These are phyloP conservation scores for Tulasnella calospora DNA, from an alignment of 768 basidiomycete genomes.

Conservation along the genomic window DNA sequence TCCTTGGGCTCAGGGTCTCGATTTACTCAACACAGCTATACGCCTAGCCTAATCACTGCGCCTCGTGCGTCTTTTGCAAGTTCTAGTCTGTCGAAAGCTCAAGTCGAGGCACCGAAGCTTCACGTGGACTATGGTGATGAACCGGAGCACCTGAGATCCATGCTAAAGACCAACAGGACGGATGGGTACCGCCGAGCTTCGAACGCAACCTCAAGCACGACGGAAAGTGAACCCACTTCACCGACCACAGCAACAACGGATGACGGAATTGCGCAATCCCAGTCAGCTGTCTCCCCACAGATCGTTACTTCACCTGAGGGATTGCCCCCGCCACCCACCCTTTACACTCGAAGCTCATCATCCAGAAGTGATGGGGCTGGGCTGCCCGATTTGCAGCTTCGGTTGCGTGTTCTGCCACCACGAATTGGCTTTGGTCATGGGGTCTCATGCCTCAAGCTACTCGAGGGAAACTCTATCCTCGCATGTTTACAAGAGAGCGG, in stretches of 20 bases:
- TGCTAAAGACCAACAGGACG: constrained; percentile 49
- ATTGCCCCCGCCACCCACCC: neutral
- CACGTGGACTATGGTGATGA: constrained; percentile 81
- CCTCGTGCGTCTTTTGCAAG: constrained; percentile 52
- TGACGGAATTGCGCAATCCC: neutral
- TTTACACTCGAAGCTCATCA: neutral
- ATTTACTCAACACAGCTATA: neutral
- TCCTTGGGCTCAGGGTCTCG: constrained; percentile 6
- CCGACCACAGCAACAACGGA: neutral
- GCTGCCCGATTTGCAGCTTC: neutral
- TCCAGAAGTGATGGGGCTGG: neutral
- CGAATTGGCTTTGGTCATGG: constrained; percentile 39
- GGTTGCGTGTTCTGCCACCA: constrained; percentile 45
- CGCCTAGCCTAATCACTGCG: constrained; percentile 32
- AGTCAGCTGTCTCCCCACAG: neutral
- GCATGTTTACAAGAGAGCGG: constrained; percentile 60
- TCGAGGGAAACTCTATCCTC: constrained; percentile 45
- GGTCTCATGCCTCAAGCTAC: constrained; percentile 46
- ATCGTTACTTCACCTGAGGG: neutral
- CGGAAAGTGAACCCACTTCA: neutral
- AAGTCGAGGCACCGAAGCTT: constrained; percentile 71
- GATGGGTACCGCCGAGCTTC: constrained; percentile 4
- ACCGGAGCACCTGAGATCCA: constrained; percentile 64
- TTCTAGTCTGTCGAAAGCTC: constrained; percentile 66
- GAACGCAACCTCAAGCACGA: neutral